Evolutionary conservation across 1,139 yeast species (phyloP), one percentile per base, ranked within the genome.

Genomic region (Sugiyamaella novakii): DNA sequence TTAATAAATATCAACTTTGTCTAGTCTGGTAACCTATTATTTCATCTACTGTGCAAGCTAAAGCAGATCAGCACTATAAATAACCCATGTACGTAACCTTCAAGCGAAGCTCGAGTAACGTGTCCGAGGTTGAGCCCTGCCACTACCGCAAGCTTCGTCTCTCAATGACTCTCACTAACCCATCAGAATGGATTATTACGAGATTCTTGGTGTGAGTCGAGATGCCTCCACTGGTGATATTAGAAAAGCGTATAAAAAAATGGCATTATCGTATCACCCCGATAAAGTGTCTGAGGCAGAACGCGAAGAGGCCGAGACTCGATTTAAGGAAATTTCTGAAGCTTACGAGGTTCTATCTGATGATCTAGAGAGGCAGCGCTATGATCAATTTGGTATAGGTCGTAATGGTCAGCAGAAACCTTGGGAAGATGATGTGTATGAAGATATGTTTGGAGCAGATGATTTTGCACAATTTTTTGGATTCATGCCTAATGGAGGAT

Each of bases 311-410:
- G 85, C 91, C 1, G 95, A 87, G 62, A 70, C 77, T 53, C 79
- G 76, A 64, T 87, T 87, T 67, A 87, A 87, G 66, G 87, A 83
- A 59, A 77, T 87, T 47, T 76, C 83, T 11, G 84, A 82, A 51
- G 95, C 95, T 0, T 87, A 87, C 63, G 95, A 87, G 63, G 71
- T 83, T 11, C 71, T 87, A 52, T 77, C 80, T 27, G 92, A 87
- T 64, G 91, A 59, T 14, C 47, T 44, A 10, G 75, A 75, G 59
- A 68, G 89, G 51, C 70, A 70, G 34, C 75, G 77, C 41, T 83
- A 81, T 60, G 88, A 84, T 59, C 62, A 71, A 40, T 78, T 77
- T 59, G 87, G 87, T 2, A 70, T 40, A 5, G 47, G 41, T 5
- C 46, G 46, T 5, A 47, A 45, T 17, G 49, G 50, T 27, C 17